Percentiles rank a stretch among this genome's conserved stretches.
Evolutionary conservation across 2,329 filamentous ascomycete genomes (phyloP).

Genomic region (Claviceps africana): DNA sequence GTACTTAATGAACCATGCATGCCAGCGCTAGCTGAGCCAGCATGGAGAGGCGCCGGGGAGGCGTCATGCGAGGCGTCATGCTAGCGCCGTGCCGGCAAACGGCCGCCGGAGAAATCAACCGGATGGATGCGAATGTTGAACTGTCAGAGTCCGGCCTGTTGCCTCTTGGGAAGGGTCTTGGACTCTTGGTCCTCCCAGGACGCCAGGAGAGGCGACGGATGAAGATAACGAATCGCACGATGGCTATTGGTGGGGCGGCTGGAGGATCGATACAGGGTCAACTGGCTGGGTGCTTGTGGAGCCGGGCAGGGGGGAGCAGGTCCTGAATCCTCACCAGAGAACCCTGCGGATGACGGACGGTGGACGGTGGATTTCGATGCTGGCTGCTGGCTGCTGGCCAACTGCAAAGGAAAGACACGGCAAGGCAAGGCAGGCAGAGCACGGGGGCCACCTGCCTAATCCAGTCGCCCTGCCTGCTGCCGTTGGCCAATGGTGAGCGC

Average conservation of each 20-base stretch:
- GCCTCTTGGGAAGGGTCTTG: not conserved
- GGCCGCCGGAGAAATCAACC: too few relatives aligned
- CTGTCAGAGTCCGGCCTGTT: not conserved
- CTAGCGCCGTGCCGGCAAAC: not conserved
- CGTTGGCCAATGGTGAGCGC: not conserved
- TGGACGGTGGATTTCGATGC: too few relatives aligned
- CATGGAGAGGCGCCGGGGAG: not conserved
- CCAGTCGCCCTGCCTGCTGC: not conserved
- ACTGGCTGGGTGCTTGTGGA: not conserved
- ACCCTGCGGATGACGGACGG: too few relatives aligned
- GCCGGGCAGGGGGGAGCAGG: not conserved
- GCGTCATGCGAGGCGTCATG: not conserved
- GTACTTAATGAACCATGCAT: too few relatives aligned
- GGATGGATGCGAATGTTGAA: too few relatives aligned
- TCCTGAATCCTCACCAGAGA: not conserved
- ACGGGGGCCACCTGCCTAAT: not conserved
- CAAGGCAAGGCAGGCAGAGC: not conserved
- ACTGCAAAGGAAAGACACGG: too few relatives aligned
- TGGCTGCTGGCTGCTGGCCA: too few relatives aligned
- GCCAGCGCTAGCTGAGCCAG: too few relatives aligned
- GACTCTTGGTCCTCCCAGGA: too few relatives aligned
- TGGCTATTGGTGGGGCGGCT: not conserved
- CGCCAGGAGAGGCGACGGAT: too few relatives aligned
- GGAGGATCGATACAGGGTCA: not conserved
- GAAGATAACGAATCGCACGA: not conserved